Evolutionary conservation across 345 rosid genomes (phyloP).

Genomic region (Psidium guajava): DNA sequence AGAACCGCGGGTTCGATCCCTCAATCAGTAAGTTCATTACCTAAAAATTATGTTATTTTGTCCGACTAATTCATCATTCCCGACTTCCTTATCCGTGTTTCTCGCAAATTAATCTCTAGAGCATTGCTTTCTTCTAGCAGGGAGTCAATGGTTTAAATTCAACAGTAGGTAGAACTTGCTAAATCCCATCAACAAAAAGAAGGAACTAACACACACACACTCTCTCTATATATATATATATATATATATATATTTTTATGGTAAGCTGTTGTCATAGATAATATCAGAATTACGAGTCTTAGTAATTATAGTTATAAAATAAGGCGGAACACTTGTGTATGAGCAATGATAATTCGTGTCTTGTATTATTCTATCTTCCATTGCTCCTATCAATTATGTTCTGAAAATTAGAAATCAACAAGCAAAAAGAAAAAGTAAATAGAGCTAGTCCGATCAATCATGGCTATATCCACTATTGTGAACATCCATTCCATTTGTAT

Average conservation of each 20-base stretch:
- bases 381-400: neutral
- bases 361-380: neutral
- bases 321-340: neutral
- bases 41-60: neutral
- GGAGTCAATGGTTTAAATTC: no score
- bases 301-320: neutral
- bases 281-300: neutral
- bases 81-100: no score
- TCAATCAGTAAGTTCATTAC: neutral
- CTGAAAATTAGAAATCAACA: neutral
- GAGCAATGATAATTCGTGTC: neutral
- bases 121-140: no score
- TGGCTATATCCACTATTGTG: neutral
- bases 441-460: neutral
- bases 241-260: neutral
- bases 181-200: neutral
- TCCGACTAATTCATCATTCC: neutral
- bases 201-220: neutral
- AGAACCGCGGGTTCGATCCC: slow-evolving; percentile 4
- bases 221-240: no score
- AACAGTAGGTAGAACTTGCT: neutral
- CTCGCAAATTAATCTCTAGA: no score
- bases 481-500: neutral
- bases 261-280: no score
- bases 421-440: neutral